A percentile compares a stretch with the other conserved stretches of the same genome.
Conservation (phyloP, 2,329 filamentous ascomycete genomes). For the Aspergillus pseudonomiae region DNA sequence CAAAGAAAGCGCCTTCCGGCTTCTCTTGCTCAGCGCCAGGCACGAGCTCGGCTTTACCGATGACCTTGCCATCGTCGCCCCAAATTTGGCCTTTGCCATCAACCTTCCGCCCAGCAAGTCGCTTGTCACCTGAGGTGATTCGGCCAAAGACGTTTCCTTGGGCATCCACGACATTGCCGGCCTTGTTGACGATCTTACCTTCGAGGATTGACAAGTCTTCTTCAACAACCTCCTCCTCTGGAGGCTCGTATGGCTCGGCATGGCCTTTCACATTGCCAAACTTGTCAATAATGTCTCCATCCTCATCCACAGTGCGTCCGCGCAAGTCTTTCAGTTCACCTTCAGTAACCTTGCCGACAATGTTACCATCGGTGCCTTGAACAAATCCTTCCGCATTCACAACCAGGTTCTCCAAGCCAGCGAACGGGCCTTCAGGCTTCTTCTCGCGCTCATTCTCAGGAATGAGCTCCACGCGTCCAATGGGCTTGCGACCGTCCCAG, state of each 20-base stretch:
- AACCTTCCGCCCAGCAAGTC: constrained; percentile 63
- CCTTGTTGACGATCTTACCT: constrained; percentile 66
- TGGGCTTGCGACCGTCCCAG: constrained; percentile 59
- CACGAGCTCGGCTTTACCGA: constrained; percentile 61
- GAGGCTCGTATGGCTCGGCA: constrained; percentile 58
- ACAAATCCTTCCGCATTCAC: constrained; percentile 63
- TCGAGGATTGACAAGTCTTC: constrained; percentile 63
- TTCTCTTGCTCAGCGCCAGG: constrained; percentile 52
- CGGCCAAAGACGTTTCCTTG: constrained; percentile 62
- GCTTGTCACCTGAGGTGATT: constrained; percentile 60
- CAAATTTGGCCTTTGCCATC: constrained; percentile 66
- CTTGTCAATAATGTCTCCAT: constrained; percentile 79
- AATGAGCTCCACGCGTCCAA: constrained; percentile 61
- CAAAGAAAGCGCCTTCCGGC: constrained; percentile 62
- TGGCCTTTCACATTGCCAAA: constrained; percentile 67
- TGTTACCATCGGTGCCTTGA: constrained; percentile 76
- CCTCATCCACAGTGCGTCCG: constrained; percentile 75
- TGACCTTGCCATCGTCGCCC: constrained; percentile 64
- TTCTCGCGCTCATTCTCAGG: constrained; percentile 59
- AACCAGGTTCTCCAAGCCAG: constrained; percentile 58
- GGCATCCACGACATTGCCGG: constrained; percentile 63
- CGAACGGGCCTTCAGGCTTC: constrained; percentile 60
- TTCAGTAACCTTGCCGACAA: constrained; percentile 71
- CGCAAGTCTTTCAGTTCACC: constrained; percentile 73
- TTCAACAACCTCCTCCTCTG: constrained; percentile 52